phyloP scores from a whole-genome alignment of 441 rosid genomes.

The Aquilaria agallochum region DNA sequence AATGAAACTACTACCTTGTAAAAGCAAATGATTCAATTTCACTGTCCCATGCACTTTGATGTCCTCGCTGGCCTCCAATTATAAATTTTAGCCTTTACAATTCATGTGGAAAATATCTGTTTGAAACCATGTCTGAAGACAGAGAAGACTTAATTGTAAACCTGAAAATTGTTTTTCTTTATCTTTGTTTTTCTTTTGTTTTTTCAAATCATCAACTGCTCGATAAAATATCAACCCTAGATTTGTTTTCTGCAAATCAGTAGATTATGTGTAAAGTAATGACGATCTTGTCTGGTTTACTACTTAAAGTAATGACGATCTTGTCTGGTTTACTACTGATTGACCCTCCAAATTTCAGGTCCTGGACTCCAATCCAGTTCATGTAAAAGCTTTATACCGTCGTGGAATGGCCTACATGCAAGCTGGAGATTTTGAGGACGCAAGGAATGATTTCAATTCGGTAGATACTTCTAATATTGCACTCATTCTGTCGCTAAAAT shows the following conservation, averaged over 20 bases:
- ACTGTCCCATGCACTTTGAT: no score
- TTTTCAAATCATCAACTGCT: background rate
- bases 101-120: no score
- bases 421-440: constrained; percentile 84
- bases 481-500: background rate
- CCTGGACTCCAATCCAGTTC: constrained; percentile 80
- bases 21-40: no score
- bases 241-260: background rate
- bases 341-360: constrained; percentile 36
- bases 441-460: constrained; percentile 73
- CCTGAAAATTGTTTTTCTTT: no score
- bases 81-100: no score
- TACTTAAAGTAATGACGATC: constrained; percentile 3
- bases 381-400: constrained; percentile 85
- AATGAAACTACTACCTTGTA: no score
- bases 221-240: background rate
- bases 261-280: constrained; percentile 3
- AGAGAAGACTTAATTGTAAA: no score
- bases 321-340: no score
- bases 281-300: background rate
- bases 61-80: no score
- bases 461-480: constrained; percentile 28
- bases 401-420: constrained; percentile 95
- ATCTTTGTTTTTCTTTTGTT: background rate
- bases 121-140: no score